Percentiles rank a stretch among this genome's conserved stretches.
Conservation (phyloP, 2,329 filamentous ascomycete species). For the Scytalidium lignicola region DNA sequence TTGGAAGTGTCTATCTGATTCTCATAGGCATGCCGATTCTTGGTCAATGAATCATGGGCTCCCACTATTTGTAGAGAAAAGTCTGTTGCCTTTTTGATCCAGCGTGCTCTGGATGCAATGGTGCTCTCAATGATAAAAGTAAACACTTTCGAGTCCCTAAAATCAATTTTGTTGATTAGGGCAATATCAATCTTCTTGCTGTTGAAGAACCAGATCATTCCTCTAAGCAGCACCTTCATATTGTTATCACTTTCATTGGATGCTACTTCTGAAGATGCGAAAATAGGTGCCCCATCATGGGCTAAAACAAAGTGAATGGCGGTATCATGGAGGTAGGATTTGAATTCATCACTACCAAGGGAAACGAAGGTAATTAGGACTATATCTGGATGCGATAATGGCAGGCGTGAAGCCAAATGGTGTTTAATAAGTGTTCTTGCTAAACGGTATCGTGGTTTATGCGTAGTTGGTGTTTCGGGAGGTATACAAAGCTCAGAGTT, state of each 20-base stretch:
- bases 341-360: conserved; percentile 44
- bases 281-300: conserved; percentile 49
- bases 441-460: conserved; percentile 45
- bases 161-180: conserved; percentile 58
- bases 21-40: conserved; percentile 12
- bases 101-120: conserved; percentile 11
- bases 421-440: conserved; percentile 58
- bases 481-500: conserved; percentile 53
- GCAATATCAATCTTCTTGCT: conserved; percentile 54
- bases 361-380: conserved; percentile 38
- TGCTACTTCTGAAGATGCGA: not conserved
- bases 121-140: conserved; percentile 39
- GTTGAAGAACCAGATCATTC: conserved; percentile 51
- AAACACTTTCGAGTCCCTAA: conserved; percentile 47
- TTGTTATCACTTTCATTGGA: conserved; percentile 9
- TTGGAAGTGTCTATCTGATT: too few species aligned
- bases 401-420: conserved; percentile 40
- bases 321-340: conserved; percentile 45
- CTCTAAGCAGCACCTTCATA: conserved; percentile 26
- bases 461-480: conserved; percentile 23
- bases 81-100: not conserved
- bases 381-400: conserved; percentile 17
- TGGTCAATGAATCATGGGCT: conserved; percentile 1
- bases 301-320: conserved; percentile 64
- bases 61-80: conserved; percentile 4